Evolutionary conservation across 805 yeast genomes (phyloP).

Genomic region (Scheffersomyces amazonensis): DNA sequence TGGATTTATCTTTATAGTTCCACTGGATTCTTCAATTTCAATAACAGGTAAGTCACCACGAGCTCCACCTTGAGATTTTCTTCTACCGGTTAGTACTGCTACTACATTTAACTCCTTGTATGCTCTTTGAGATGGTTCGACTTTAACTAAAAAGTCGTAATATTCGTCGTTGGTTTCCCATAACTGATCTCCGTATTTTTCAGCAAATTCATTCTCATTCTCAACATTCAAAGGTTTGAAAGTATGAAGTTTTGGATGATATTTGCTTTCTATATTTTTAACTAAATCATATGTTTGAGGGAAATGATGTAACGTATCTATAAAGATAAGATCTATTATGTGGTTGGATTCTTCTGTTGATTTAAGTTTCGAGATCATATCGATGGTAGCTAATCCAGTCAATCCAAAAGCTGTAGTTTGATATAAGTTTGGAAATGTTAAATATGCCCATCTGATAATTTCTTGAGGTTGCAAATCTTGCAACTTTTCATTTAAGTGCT

Average conservation of each 20-base stretch:
- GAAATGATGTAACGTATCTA: conserved; percentile 91
- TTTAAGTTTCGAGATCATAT: conserved; percentile 64
- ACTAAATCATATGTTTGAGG: conserved; percentile 87
- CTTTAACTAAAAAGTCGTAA: conserved; percentile 86
- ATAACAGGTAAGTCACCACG: conserved; percentile 69
- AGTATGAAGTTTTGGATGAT: conserved; percentile 57
- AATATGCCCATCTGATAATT: conserved; percentile 75
- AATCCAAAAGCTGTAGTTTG: conserved; percentile 96
- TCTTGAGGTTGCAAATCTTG: conserved; percentile 62
- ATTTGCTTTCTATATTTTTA: conserved; percentile 51
- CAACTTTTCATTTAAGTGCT: conserved; percentile 63
- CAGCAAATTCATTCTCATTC: conserved; percentile 61
- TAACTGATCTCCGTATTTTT: conserved; percentile 66
- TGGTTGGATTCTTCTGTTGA: conserved; percentile 11
- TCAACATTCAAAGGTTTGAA: conserved; percentile 61
- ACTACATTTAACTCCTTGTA: conserved; percentile 68
- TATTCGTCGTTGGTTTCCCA: conserved; percentile 82
- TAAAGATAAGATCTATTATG: conserved; percentile 72
- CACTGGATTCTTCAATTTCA: conserved; percentile 69
- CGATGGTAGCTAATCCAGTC: conserved; percentile 85
- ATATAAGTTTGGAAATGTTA: conserved; percentile 77
- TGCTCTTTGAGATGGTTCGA: conserved; percentile 88
- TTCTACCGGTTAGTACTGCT: conserved; percentile 89
- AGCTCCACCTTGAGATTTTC: conserved; percentile 87
- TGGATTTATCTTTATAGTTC: conserved; percentile 85